phyloP scores from a whole-genome alignment of 208 protist genomes.

The Acanthamoeba triangularis region DNA sequence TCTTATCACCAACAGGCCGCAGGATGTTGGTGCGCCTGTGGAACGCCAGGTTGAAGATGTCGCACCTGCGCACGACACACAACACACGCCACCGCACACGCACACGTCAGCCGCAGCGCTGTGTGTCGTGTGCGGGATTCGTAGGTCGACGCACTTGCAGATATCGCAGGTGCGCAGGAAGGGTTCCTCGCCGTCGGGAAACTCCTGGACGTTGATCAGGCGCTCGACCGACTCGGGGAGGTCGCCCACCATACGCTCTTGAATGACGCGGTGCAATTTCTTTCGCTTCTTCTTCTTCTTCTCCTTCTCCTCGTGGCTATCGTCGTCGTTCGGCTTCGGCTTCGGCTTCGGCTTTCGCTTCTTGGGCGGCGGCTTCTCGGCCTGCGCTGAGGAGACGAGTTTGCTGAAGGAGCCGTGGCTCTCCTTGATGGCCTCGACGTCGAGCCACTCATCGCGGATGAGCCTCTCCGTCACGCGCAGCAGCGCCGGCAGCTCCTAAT shows the following conservation, averaged over 20 bases:
- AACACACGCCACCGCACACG: neutral
- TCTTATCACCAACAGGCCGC: neutral
- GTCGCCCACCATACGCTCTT: neutral
- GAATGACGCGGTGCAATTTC: neutral
- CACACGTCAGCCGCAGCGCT: neutral
- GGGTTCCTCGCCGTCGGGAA: neutral
- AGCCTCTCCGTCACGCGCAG: slow-evolving; percentile 29
- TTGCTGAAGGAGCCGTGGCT: neutral
- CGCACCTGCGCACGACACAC: neutral
- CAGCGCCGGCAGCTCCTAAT: slow-evolving; percentile 1
- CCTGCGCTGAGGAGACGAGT: neutral
- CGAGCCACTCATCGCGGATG: slow-evolving; percentile 43
- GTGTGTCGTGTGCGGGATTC: neutral
- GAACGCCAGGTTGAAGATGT: slow-evolving; percentile 38
- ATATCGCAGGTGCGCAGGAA: slow-evolving; percentile 44
- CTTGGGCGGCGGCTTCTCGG: neutral
- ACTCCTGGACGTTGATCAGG: neutral
- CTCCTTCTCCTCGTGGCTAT: too few species aligned
- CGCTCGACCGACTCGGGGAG: slow-evolving; percentile 3
- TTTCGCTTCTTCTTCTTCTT: too few species aligned
- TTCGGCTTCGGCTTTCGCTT: neutral
- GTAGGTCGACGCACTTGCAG: neutral
- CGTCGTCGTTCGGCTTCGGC: neutral
- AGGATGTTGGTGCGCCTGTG: slow-evolving; percentile 22
- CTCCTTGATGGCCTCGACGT: neutral